Base-by-base conservation (phyloP, 148 eudicot species). In the Dianthus caryophyllus region DNA sequence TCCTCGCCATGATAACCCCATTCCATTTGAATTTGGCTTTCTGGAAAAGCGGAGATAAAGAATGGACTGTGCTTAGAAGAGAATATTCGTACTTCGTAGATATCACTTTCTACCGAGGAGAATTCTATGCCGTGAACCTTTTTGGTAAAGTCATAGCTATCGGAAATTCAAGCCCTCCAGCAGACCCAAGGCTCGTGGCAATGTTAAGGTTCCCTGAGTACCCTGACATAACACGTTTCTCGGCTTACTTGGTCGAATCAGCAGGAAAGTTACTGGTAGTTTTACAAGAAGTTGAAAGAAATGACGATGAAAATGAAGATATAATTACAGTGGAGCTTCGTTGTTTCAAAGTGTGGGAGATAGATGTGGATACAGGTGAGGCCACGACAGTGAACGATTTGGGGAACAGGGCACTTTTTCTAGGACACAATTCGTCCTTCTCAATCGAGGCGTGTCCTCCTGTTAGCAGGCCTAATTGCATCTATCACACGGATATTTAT, bases 361-460 rank as follows among this genome's bases (percentile, higher is more conserved):
- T 62, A 9, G 13, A 62, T 62, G 66, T 62, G 21, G 66, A 62
- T 62, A 62, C 47, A 13, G 50, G 66, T 18, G 49, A 38, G 49
- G 49, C 50, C 29, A 41, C 39, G 15, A 9, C 12, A 24, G 48
- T 36, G 44, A 61, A 2, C 17, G 38, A 24, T 61, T 36, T 60
- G 27, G 64, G 64, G 21, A n/a, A 38, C 18, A n/a, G 44, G 22
- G 47, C 65, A 13, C 49, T 61, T 41, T 61, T 41, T 22, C 29
- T 62, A 12, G 30, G 66, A 9, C 2, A 62, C 21, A 41, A 38
- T 18, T 62, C 64, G 15, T 61, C 66, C 17, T 62, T 62, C 29
- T 62, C 50, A 2, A 29, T 43, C n/a, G 50, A 62, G 49, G 66
- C 30, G 30, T 39, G 18, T 12, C 66, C 66, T 38, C 29, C 27